A percentile compares a stretch with the other conserved stretches of the same genome.
phyloP scores from a whole-genome alignment of 768 basidiomycete genomes.

The Clathrus columnatus region DNA sequence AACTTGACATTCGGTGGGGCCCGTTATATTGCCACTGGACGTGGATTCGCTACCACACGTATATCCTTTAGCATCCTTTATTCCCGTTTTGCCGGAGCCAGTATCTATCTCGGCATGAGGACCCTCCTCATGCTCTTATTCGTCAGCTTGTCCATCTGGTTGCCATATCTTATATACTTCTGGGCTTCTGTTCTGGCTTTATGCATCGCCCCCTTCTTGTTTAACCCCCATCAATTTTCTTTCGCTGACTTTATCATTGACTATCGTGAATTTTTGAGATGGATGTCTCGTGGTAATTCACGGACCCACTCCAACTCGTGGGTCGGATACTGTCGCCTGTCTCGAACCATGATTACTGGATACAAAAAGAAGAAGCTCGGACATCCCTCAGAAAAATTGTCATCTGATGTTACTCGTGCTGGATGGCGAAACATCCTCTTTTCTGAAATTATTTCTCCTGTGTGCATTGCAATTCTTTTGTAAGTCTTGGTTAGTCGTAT shows the following conservation, averaged over 20 bases:
- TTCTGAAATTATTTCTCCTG: slow-evolving; percentile 75
- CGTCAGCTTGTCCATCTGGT: slow-evolving; percentile 86
- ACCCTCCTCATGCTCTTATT: slow-evolving; percentile 87
- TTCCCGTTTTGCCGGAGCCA: slow-evolving; percentile 98
- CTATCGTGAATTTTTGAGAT: slow-evolving; percentile 95
- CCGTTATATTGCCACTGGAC: slow-evolving; percentile 97
- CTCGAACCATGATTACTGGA: slow-evolving; percentile 94
- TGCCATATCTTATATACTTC: slow-evolving; percentile 95
- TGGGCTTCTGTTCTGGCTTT: slow-evolving; percentile 95
- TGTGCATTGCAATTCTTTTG: slow-evolving; percentile 68
- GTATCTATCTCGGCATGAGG: slow-evolving; percentile 97
- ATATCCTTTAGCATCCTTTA: slow-evolving; percentile 95
- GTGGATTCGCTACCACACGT: slow-evolving; percentile 96
- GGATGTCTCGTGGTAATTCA: slow-evolving; percentile 99
- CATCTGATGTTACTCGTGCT: slow-evolving; percentile 89
- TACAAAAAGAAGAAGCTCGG: slow-evolving; percentile 99
- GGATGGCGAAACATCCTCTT: slow-evolving; percentile 77
- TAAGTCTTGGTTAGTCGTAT: neutral
- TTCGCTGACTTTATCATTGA: slow-evolving; percentile 97
- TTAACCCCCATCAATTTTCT: slow-evolving; percentile 99
- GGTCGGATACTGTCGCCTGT: slow-evolving; percentile 98
- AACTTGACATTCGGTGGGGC: slow-evolving; percentile 98
- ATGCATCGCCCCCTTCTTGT: slow-evolving; percentile 94
- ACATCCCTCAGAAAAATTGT: slow-evolving; percentile 94
- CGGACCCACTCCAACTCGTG: slow-evolving; percentile 94